Base-by-base conservation (phyloP, 352 stramenopile species). In the Thraustochytrium striatum region DNA sequence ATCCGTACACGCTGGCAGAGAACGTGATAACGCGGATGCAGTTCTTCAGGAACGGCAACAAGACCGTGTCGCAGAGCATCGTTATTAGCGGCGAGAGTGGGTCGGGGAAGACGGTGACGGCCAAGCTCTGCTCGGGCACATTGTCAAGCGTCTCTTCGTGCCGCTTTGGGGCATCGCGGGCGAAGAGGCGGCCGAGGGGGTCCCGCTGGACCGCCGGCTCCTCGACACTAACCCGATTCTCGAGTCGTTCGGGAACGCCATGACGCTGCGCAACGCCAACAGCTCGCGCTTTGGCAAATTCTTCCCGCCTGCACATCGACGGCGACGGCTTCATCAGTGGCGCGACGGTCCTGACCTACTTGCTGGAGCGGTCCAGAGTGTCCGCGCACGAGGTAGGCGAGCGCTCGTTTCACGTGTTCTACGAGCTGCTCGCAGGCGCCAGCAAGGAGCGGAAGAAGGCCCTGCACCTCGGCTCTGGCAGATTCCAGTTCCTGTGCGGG, bases 181-280 rank as follows among this genome's bases (percentile, higher is more conserved):
- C 33, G 19, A 79, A n/a, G 58, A 84, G 9, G n/a, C 28, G 30
- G 61, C 47, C 25, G n/a, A 65, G 9, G 11, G 21, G 5, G 61
- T 9, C 39, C 8, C 59, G 7, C 65, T 83, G 57, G 72, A 85
- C 55, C 52, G 82, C 33, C 89, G 95, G 82, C 89, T 97, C 44
- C 85, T 96, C 44, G 89, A 94, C 82, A 92, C 91, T 0, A 95
- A 95, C 70, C 90, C 90, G 13, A 93, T 96, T 69, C 82, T 96
- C 30, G 91, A 96, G 82, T 87, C 91, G 0, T 96, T 96, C 79
- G 96, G 96, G 78, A 99, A 99, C 83, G 95, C 95, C 43, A 90
- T 93, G 41, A 98, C 95, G 21, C 90, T 98, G 52, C 88, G 95
- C 11, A 98, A 98, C 85, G 92, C 98, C 85, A 98, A 98, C 84